Evolutionary conservation across 2,329 filamentous ascomycete genomes (phyloP), one percentile per base, ranked within the genome.

Genomic region (Furcasterigmium furcatum): DNA sequence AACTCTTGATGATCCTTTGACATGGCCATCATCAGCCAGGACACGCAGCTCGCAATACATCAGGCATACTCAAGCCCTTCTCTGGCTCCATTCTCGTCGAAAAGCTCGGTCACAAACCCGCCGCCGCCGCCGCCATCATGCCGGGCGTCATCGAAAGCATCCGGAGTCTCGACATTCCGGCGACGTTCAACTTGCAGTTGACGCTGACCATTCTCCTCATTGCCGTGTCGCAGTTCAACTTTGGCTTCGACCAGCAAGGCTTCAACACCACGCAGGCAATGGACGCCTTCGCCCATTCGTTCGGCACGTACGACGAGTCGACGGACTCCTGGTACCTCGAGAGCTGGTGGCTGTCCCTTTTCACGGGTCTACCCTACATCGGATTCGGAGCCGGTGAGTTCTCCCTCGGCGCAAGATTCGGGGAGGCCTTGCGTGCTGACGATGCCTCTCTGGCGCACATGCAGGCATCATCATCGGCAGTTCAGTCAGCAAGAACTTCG

Each of bases 231-330:
- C 55, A 58, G 13, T 56, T 69, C 48, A 69, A 68, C 49, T 70
- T 67, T 58, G 64, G 65, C 39, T 65, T 69, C 25, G 67, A 68
- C 46, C 61, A 65, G 24, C 54, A 59, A 40, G 65, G 56, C 8
- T 65, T 66, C 51, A 53, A 57, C 9, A 63, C 59, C 2, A 64
- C 59, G 2, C 64, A 70, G 46, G 58, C 66, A 13, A 68, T 69
- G 66, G 51, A 55, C 13, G 47, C 61, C 21, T 70, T 67, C 45
- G 52, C 51, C 4, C 49, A 44, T 27, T 52, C 60, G 22, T 68
- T 69, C 45, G 65, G 64, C 13, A 46, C 46, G 6, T 61, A 57
- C 30, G 51, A 62, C 39, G 44, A n/a, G 52, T 46, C 27, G 13
- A 50, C 48, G 1, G 48, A 52, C 3, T 49, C 44, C 2, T 65